Percentiles rank a stretch among this genome's conserved stretches.
phyloP scores from a whole-genome alignment of 208 protist genomes.

The Jaenimonas drosophilae region DNA sequence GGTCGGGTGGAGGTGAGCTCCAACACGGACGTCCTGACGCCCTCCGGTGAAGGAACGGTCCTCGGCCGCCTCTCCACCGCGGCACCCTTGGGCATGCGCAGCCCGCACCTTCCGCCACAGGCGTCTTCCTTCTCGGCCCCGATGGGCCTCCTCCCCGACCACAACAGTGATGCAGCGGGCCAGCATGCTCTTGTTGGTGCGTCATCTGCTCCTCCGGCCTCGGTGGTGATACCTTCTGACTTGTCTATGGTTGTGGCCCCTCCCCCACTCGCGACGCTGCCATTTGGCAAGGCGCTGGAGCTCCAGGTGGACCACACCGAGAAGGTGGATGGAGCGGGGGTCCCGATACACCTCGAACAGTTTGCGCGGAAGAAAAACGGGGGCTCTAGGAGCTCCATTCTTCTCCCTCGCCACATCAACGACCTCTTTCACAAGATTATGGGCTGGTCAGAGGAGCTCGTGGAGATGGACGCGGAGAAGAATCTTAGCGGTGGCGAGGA shows the following conservation, averaged over 20 bases:
- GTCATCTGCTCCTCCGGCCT: neutral
- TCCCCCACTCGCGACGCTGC: constrained; percentile 27
- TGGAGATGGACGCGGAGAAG: constrained; percentile 42
- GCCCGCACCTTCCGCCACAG: constrained; percentile 10
- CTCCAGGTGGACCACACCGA: constrained; percentile 61
- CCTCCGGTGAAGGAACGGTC: constrained; percentile 5
- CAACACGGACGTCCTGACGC: constrained; percentile 24
- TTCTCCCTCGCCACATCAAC: constrained; percentile 83
- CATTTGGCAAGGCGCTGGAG: constrained; percentile 67
- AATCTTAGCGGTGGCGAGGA: neutral
- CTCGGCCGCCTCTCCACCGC: constrained; percentile 33
- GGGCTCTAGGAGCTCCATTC: constrained; percentile 62
- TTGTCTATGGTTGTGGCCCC: too few relatives aligned
- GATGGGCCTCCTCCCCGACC: neutral
- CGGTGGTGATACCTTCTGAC: too few relatives aligned
- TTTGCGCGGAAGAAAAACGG: constrained; percentile 36
- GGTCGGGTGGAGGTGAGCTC: constrained; percentile 63
- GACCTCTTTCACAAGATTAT: constrained; percentile 89
- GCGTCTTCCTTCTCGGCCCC: neutral
- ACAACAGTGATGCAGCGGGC: neutral
- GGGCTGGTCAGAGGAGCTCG: constrained; percentile 84
- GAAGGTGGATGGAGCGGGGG: constrained; percentile 21
- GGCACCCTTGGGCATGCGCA: constrained; percentile 54
- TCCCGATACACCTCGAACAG: constrained; percentile 66
- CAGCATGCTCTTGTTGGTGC: neutral